Conservation (phyloP, 2,329 filamentous ascomycete species). For the Cercospora sp. region DNA sequence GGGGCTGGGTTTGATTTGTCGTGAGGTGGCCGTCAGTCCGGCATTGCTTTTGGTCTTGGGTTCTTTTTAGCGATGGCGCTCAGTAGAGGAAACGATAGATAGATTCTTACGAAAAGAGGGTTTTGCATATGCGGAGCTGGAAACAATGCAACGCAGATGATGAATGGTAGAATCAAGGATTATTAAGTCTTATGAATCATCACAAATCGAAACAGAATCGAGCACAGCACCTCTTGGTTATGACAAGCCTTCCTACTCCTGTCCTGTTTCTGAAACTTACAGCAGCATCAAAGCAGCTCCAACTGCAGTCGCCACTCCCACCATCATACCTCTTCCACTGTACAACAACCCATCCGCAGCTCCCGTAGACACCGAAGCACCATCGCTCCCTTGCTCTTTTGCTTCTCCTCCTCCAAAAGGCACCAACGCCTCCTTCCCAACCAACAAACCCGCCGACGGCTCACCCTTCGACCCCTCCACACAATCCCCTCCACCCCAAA, state of each 20-base stretch:
- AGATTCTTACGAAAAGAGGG: neutral
- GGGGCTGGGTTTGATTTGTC: constrained; percentile 87
- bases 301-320: neutral
- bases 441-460: too few relatives aligned
- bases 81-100: neutral
- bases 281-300: neutral
- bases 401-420: too few relatives aligned
- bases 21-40: constrained; percentile 46
- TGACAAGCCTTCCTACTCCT: too few relatives aligned
- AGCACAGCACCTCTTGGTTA: too few relatives aligned
- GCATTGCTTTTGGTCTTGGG: neutral
- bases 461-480: too few relatives aligned
- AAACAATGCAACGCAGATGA: neutral
- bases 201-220: neutral
- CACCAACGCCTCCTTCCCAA: too few relatives aligned
- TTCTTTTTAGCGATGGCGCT: constrained; percentile 12
- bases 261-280: neutral
- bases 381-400: too few relatives aligned
- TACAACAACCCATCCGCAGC: too few relatives aligned
- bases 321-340: too few relatives aligned
- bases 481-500: neutral
- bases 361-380: too few relatives aligned
- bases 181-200: neutral
- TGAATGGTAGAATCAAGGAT: neutral
- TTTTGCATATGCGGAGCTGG: neutral